Evolutionary conservation across 257 asterid species (phyloP).

Genomic region (Solanum etuberosum): DNA sequence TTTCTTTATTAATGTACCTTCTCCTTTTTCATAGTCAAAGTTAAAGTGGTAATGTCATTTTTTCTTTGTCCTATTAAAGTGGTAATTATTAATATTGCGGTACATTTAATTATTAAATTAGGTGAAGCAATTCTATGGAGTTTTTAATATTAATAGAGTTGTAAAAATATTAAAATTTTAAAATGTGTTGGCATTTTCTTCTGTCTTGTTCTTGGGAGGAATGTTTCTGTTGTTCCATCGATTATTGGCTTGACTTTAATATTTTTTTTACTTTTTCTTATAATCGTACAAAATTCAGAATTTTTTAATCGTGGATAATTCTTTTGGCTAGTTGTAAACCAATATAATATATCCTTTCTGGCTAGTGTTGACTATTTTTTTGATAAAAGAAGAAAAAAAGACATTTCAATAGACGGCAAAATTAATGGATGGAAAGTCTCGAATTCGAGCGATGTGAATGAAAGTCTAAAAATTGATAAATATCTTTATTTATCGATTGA

Average conservation of each 20-base stretch:
- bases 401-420: background rate
- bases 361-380: background rate
- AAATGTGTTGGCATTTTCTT: background rate
- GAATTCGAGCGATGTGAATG: background rate
- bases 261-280: background rate
- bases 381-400: background rate
- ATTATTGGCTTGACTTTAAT: background rate
- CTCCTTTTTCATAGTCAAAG: background rate
- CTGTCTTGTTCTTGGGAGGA: background rate
- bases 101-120: background rate
- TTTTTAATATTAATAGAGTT: background rate
- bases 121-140: background rate
- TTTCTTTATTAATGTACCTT: background rate
- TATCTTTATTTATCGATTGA: fast-evolving
- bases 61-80: background rate
- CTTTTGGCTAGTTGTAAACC: background rate
- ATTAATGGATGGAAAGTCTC: background rate
- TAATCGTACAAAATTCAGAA: background rate
- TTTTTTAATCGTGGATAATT: background rate
- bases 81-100: background rate
- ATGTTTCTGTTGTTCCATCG: background rate
- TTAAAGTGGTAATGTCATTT: background rate
- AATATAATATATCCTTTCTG: background rate
- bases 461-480: background rate
- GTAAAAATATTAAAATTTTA: background rate